Evolutionary conservation across 2,329 filamentous ascomycete genomes (phyloP), one percentile per base, ranked within the genome.

Genomic region (Sclerotinia subarctica): DNA sequence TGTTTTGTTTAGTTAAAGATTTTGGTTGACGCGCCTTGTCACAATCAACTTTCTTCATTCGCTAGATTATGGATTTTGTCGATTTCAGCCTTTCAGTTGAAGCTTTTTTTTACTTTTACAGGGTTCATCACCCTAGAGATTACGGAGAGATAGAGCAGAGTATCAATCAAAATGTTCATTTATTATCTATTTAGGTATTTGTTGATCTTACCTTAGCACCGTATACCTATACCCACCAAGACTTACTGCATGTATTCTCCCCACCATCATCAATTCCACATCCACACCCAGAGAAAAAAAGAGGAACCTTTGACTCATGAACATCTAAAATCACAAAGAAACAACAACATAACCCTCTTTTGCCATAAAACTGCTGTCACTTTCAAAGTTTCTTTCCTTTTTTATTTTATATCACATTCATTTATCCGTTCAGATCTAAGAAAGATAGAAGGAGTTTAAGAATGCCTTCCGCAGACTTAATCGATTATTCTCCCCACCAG

Each of bases 401-500:
- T 49, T 29, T 46, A n/a, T 2, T 17, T 3, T 21, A 24, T 60
- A n/a, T 17, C 10, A 49, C 52, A n/a, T 35, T 54, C 29, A 21
- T 35, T n/a, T 13, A 15, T 26, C 11, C 11, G 8, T 62, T 26
- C 46, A 26, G 19, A 38, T 19, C 7, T 21, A 11, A 54, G 38
- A 32, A 11, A 54, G 38, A 32, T 29, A 13, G 19, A 11, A 38
- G 21, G 17, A 24, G 15, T 13, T 42, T 21, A 7, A 77, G 47
- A 51, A 84, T 84, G 82, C 74, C 80, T 70, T 72, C 78, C 68
- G 78, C 81, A 72, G 82, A 79, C 70, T 74, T 90, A 53, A 83
- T 90, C 71, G 94, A 97, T 78, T 89, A 97, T 80, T 97, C 94
- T 69, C 93, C 94, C 75, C 89, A 90, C 78, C 89, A 97, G 79